Conservation (phyloP, 2,329 filamentous ascomycete species). For the Fusarium virguliforme region DNA sequence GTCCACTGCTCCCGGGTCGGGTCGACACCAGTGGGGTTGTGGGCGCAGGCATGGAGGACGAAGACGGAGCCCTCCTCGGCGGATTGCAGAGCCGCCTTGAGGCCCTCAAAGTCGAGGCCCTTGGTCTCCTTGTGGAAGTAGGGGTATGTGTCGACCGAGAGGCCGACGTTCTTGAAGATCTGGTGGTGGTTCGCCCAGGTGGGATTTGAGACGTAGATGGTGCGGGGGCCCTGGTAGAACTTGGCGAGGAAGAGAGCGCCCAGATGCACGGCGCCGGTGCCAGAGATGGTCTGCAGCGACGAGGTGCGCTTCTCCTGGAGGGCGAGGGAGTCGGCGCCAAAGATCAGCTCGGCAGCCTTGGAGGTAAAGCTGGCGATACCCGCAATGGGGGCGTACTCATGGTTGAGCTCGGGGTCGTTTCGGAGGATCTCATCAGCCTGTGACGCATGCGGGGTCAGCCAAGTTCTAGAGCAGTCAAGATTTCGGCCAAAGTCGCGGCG, state of each 20-base stretch:
- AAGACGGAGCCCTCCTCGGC: slow-evolving; percentile 88
- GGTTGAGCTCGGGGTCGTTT: slow-evolving; percentile 91
- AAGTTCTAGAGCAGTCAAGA: slow-evolving; percentile 31
- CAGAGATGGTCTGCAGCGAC: slow-evolving; percentile 95
- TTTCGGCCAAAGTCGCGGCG: slow-evolving; percentile 21
- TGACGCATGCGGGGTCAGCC: slow-evolving; percentile 48
- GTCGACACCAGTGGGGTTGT: slow-evolving; percentile 98
- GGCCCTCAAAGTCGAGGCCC: slow-evolving; percentile 92
- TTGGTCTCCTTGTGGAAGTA: slow-evolving; percentile 94
- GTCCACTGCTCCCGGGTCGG: slow-evolving; percentile 96
- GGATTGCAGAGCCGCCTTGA: slow-evolving; percentile 79
- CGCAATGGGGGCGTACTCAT: slow-evolving; percentile 98
- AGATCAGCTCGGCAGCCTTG: slow-evolving; percentile 91
- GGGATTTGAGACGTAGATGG: slow-evolving; percentile 92
- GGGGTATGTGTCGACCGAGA: slow-evolving; percentile 86
- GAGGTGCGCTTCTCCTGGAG: slow-evolving; percentile 85
- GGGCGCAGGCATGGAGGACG: slow-evolving; percentile 93
- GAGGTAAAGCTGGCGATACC: slow-evolving; percentile 88
- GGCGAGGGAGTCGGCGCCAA: slow-evolving; percentile 85
- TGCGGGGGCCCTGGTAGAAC: slow-evolving; percentile 84
- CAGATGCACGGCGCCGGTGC: slow-evolving; percentile 94
- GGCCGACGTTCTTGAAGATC: slow-evolving; percentile 92
- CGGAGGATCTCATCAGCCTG: slow-evolving; percentile 93
- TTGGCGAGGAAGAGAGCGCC: slow-evolving; percentile 94
- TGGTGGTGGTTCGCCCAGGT: slow-evolving; percentile 99